phyloP scores from a whole-genome alignment of 768 basidiomycete genomes.

The Trametes gibbosa region DNA sequence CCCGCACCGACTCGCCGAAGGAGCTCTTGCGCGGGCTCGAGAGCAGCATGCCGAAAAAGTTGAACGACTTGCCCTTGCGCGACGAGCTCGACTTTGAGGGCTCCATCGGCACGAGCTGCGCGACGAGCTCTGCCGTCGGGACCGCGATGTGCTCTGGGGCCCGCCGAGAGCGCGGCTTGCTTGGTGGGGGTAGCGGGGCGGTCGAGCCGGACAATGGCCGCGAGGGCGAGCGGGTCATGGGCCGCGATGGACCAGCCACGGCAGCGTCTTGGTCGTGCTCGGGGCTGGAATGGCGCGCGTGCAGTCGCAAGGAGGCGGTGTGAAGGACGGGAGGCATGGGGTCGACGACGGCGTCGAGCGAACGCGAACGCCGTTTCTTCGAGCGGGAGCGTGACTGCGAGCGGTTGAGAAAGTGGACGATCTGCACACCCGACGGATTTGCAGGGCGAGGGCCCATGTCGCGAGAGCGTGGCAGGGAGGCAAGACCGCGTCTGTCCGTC shows the following conservation, averaged over 20 bases:
- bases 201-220: conserved; percentile 68
- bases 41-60: conserved; percentile 28
- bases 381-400: conserved; percentile 59
- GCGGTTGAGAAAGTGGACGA: conserved; percentile 53
- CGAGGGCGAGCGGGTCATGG: conserved; percentile 45
- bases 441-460: conserved; percentile 5
- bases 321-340: conserved; percentile 23
- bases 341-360: conserved; percentile 24
- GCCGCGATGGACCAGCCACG: conserved; percentile 38
- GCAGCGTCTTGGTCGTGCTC: conserved; percentile 20
- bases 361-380: conserved; percentile 29
- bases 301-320: conserved; percentile 22
- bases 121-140: conserved; percentile 21
- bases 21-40: conserved; percentile 24
- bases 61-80: conserved; percentile 25
- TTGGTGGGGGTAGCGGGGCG: conserved; percentile 58
- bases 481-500: background rate
- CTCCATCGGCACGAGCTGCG: conserved; percentile 22
- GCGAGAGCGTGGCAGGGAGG: background rate
- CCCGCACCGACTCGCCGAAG: conserved; percentile 18
- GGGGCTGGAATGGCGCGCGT: conserved; percentile 24
- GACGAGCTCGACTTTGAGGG: conserved; percentile 15
- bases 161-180: conserved; percentile 40
- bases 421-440: conserved; percentile 33
- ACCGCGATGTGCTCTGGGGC: conserved; percentile 11